A percentile compares a stretch with the other conserved stretches of the same genome.
Conservation (phyloP, 805 yeast genomes). For the Saccharomycopsis schoenii region DNA sequence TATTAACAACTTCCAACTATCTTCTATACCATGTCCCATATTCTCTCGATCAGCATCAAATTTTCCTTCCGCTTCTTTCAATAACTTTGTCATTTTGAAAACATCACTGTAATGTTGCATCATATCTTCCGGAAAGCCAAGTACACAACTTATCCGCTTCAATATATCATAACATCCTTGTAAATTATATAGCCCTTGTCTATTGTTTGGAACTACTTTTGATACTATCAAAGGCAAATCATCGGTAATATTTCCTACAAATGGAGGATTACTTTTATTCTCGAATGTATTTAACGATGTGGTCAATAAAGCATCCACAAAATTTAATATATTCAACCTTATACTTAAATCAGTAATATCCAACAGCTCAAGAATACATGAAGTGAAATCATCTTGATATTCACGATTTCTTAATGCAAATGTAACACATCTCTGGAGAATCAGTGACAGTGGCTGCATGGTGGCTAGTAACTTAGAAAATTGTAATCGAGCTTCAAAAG, state of each 20-base stretch:
- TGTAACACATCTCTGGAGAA: slow-evolving; percentile 35
- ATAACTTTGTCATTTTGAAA: not conserved
- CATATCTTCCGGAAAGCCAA: not conserved
- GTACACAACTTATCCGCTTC: slow-evolving; percentile 2
- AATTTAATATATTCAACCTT: slow-evolving; percentile 57
- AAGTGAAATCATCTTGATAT: slow-evolving; percentile 57
- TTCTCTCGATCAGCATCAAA: not conserved
- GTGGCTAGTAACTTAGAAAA: slow-evolving; percentile 32
- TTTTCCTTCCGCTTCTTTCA: not conserved
- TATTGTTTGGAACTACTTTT: slow-evolving; percentile 27
- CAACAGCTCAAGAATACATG: slow-evolving; percentile 50
- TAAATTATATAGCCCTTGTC: slow-evolving; percentile 14
- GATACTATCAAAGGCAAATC: slow-evolving; percentile 29
- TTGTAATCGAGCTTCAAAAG: slow-evolving; percentile 77
- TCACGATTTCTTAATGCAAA: slow-evolving; percentile 50
- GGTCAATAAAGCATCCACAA: slow-evolving; percentile 51
- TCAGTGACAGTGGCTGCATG: slow-evolving; percentile 14
- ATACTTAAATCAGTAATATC: slow-evolving; percentile 48
- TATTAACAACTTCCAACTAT: slow-evolving; percentile 11
- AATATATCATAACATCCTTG: slow-evolving; percentile 5
- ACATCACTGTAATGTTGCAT: not conserved
- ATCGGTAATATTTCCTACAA: slow-evolving; percentile 22
- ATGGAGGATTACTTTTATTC: slow-evolving; percentile 18
- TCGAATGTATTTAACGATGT: slow-evolving; percentile 24
- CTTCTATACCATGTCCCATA: slow-evolving; percentile 2